Percentiles rank a stretch among this genome's conserved stretches.
Conservation (phyloP, 2,329 filamentous ascomycete species). For the Nannizziopsis arthrosporioides region DNA sequence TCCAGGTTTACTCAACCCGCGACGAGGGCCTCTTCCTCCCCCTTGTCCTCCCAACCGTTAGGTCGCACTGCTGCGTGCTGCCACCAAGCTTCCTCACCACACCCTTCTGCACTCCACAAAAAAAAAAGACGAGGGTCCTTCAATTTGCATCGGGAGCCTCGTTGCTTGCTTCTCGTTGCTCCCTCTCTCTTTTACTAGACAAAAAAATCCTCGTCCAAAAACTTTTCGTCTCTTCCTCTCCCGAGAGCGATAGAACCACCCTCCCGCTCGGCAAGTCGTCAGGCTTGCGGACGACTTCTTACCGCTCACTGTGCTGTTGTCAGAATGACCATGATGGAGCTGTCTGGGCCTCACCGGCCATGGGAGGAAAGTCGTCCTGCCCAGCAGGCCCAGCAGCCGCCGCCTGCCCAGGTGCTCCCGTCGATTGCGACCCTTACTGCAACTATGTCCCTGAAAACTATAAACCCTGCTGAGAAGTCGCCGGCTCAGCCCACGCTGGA, state of each 20-base stretch:
- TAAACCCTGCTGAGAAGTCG: constrained; percentile 31
- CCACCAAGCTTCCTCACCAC: constrained; percentile 3
- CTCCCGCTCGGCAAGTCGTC: background rate
- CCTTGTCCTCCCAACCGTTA: constrained; percentile 6
- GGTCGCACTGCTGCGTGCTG: constrained; percentile 3
- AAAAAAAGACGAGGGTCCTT: background rate
- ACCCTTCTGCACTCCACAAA: constrained; percentile 1
- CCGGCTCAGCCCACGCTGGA: constrained; percentile 35
- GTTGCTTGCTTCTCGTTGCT: background rate
- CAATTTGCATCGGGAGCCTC: background rate
- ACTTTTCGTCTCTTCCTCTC: background rate
- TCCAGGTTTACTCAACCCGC: background rate
- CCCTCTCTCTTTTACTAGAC: background rate
- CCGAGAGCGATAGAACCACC: background rate
- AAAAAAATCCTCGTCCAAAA: background rate
- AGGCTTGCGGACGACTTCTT: background rate
- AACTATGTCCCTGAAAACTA: constrained; percentile 27
- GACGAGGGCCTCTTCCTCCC: background rate
- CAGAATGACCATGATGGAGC: constrained; percentile 26
- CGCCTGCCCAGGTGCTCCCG: constrained; percentile 33
- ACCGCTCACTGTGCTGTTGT: background rate
- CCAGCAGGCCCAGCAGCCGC: constrained; percentile 32
- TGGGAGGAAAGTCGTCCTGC: constrained; percentile 32
- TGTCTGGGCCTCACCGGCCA: constrained; percentile 32
- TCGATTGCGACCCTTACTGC: constrained; percentile 39